A percentile compares a stretch with the other conserved stretches of the same genome.
These are phyloP conservation scores for Apophysomyces trapeziformis DNA, from an alignment of 371 early-diverging fungal genomes.

Conservation along the genomic window DNA sequence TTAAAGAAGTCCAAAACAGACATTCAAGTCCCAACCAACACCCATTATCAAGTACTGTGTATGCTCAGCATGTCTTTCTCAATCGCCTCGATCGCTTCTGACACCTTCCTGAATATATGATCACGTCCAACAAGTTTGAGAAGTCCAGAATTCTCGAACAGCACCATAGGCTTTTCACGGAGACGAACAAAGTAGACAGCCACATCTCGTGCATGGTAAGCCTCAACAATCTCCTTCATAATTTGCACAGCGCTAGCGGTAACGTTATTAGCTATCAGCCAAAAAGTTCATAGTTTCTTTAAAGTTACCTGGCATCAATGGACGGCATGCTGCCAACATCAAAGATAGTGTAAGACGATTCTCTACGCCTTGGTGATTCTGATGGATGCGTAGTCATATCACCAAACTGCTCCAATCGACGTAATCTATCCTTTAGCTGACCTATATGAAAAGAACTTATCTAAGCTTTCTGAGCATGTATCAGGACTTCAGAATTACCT, in stretches of 20 bases:
- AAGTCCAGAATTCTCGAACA: conserved; percentile 76
- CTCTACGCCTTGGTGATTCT: conserved; percentile 71
- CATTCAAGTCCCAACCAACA: too few species aligned
- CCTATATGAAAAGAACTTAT: conserved; percentile 36
- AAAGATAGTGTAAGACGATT: conserved; percentile 77
- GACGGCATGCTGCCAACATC: conserved; percentile 86
- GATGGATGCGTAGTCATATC: conserved; percentile 85
- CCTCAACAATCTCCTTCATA: conserved; percentile 84
- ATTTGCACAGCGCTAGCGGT: conserved; percentile 80
- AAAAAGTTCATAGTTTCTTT: background rate
- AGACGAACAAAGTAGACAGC: conserved; percentile 86
- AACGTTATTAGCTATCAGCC: conserved; percentile 8
- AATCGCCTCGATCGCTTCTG: conserved; percentile 63
- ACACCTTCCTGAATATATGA: conserved; percentile 66
- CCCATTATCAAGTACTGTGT: background rate
- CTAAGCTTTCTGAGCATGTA: too few species aligned
- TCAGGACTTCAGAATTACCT: conserved; percentile 34
- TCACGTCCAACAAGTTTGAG: conserved; percentile 65
- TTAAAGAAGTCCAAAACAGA: too few species aligned
- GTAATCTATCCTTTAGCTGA: conserved; percentile 89
- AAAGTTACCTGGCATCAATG: conserved; percentile 81
- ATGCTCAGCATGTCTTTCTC: conserved; percentile 51
- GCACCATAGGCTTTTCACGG: conserved; percentile 63
- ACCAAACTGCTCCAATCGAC: conserved; percentile 90
- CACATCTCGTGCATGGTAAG: conserved; percentile 77